Evolutionary conservation across 148 eudicot species (phyloP), one percentile per base, ranked within the genome.

Genomic region (Mesembryanthemum crystallinum): DNA sequence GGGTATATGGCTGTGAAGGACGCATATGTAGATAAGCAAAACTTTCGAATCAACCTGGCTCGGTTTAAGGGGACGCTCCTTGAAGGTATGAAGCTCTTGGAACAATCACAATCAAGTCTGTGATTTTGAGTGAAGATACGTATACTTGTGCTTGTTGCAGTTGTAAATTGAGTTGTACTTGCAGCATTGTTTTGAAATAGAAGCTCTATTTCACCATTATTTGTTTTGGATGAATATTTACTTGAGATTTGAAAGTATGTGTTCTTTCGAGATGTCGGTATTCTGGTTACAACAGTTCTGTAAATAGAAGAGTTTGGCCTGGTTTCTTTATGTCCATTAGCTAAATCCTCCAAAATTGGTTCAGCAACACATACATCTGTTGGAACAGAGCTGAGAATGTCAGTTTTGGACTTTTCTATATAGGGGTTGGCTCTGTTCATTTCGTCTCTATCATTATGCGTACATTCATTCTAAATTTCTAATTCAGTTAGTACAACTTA

Each of bases 21-120:
- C 21, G 78, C 86, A 4, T 88, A 85, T 64, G 72, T 90, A 13
- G 87, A 88, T 61, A 75, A 76, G 69, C 94, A 88, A 73, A 85
- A 82, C 76, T 71, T 88, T 71, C 85, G 76, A 58, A 74, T 88
- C 6, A 71, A 86, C 62, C 42, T 88, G 6, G 60, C 20, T 5
- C 83, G 88, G 81, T 86, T 90, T 29, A 80, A 81, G 72, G 72
- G 67, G 42, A 80, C 85, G 5, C 83, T 88, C 18, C 73, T 77
- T 64, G 87, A 90, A 82, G 92, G 85, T 70, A 62, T 85, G 37
- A 73, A 69, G 47, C 73, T 85, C 67, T 61, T 88, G 76, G 73
- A 59, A 69, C 69, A 47, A 57, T 67, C 73, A 33, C 47, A 52
- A 43, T 43, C 54, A 20, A 62, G 64, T 42, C 30, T 8, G 12